Conservation (phyloP, 2,329 filamentous ascomycete genomes). For the Colletotrichum scovillei region DNA sequence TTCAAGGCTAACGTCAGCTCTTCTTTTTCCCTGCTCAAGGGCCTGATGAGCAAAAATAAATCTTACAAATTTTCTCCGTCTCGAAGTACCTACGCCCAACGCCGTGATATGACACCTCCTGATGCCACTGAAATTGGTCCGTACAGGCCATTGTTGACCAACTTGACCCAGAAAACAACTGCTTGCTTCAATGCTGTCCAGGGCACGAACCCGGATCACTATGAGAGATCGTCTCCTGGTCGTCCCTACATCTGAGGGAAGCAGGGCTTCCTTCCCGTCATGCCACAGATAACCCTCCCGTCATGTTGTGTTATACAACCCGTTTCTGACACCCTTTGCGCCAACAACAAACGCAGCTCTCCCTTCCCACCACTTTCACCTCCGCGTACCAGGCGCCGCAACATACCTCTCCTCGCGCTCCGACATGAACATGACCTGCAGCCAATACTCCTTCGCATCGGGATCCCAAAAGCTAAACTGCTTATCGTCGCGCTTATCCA, state of each 20-base stretch:
- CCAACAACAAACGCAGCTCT: not conserved
- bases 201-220: not conserved
- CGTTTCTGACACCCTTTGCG: not conserved
- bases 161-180: not conserved
- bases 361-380: conserved; percentile 46
- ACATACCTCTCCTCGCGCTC: conserved; percentile 93
- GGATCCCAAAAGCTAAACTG: conserved; percentile 97
- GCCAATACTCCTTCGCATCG: conserved; percentile 96
- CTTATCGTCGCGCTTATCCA: conserved; percentile 87
- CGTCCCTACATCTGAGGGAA: not conserved
- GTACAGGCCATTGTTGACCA: too few species aligned
- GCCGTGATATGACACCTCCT: conserved; percentile 2
- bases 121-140: not conserved
- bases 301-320: not conserved
- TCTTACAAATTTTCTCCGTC: conserved; percentile 6
- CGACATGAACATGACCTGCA: conserved; percentile 98
- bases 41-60: not conserved
- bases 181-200: not conserved
- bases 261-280: not conserved
- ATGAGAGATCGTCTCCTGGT: too few species aligned
- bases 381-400: conserved; percentile 70
- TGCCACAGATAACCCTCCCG: not conserved
- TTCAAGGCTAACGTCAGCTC: not conserved
- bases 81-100: conserved; percentile 19
- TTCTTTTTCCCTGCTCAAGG: not conserved